A percentile compares a stretch with the other conserved stretches of the same genome.
phyloP scores from a whole-genome alignment of 1,139 yeast genomes.

The Taphrina deformans region DNA sequence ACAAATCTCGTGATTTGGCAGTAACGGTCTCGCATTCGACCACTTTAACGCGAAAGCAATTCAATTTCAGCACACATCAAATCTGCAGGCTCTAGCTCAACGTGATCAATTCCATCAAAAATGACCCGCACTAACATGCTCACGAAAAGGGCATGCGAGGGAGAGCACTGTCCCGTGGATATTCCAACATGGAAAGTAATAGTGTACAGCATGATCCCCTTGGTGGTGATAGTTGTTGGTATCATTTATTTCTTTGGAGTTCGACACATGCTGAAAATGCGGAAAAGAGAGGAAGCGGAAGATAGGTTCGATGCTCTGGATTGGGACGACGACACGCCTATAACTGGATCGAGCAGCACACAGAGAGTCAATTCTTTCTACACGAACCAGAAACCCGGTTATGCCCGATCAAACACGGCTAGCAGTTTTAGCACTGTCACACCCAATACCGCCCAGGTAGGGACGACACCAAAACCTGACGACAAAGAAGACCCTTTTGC shows the following conservation, averaged over 20 bases:
- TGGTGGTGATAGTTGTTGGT: background rate
- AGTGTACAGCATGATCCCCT: background rate
- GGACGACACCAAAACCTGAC: background rate
- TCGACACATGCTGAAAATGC: constrained; percentile 4
- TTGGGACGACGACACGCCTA: constrained; percentile 12
- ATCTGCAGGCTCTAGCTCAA: background rate
- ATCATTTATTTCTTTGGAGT: constrained; percentile 14
- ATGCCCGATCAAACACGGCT: constrained; percentile 8
- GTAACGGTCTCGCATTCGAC: background rate
- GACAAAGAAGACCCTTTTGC: constrained; percentile 13
- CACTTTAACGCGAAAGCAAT: background rate
- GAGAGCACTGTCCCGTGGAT: background rate
- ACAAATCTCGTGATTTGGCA: background rate
- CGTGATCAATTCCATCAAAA: background rate
- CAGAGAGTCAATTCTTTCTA: constrained; percentile 22
- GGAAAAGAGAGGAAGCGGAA: constrained; percentile 11
- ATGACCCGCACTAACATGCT: background rate
- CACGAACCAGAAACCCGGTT: constrained; percentile 11
- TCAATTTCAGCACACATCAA: background rate
- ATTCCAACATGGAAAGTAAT: constrained; percentile 9
- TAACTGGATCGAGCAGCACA: constrained; percentile 7
- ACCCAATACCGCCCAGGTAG: background rate
- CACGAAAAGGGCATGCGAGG: background rate
- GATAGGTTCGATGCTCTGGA: constrained; percentile 7
- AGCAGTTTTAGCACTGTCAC: constrained; percentile 17